These are phyloP conservation scores for Brassica napus DNA, from an alignment of 345 rosid species.

Conservation along the genomic window Da-Ae NC_063436.1:23447501-23448000, in stretches of 20 bases:
- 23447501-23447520: neutral
- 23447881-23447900: neutral
- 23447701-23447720: neutral
- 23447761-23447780: neutral
- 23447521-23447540: slow-evolving; percentile 24
- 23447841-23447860: neutral
- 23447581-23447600: slow-evolving; percentile 43
- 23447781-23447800: neutral
- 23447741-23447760: neutral
- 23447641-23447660: neutral
- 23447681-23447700: neutral
- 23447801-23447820: neutral
- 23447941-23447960: slow-evolving; percentile 5
- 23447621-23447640: neutral
- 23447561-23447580: slow-evolving; percentile 4
- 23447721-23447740: neutral
- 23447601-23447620: slow-evolving; percentile 33
- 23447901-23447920: slow-evolving; percentile 19
- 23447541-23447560: neutral
- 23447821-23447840: neutral
- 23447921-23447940: neutral
- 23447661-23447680: neutral
- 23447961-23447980: slow-evolving; percentile 12
- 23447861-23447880: neutral
- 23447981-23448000: slow-evolving; percentile 5